Evolutionary conservation across 116 monocot genomes (phyloP), one percentile per base, ranked within the genome.

Genomic region (Papilionanthe hybrid): DNA sequence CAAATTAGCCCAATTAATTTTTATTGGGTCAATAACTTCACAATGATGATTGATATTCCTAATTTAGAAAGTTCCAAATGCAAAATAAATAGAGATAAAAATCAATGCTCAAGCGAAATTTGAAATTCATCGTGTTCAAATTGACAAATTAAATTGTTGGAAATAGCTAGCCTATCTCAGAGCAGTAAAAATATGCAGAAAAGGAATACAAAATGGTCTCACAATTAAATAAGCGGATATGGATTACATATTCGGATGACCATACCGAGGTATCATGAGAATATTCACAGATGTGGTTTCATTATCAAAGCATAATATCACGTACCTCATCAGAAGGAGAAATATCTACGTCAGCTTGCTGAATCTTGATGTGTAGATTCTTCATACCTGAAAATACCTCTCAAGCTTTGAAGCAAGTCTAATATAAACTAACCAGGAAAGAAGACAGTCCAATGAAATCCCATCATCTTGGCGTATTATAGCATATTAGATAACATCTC

Each of bases 321-420:
- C 43, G 37, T 87, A 99, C 99, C 93, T 99, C 95, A 76, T 99
- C 95, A 47, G 77, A 47, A 65, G 89, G 86, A 84, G 95, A 80
- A 79, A 77, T 91, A 25, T 57, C 75, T 65, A 95, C 82, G 69
- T 95, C 99, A 80, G 78, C 58, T 86, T 93, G 79, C 28, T 90
- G 81, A 69, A 99, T 88, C 81, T 89, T 87, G 74, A 99, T 63
- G 76, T 82, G 11, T 20, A 99, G 58, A 76, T 88, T 82, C 83
- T 93, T 90, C 19, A 89, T 85, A 82, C 93, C 99, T 99, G 84
- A 79, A 90, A 81, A 55, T 23, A 45, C 28, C 12, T 73, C 73
- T 49, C 12, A 75, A 75, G 8, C 49, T 48, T 75, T 48, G 50
- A 27, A 49, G 42, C 73, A 22, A n/a, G 19, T 50, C 0, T 27